Base-by-base conservation (phyloP, 73 alveolate genomes). In the Effrenium voratum region DNA sequence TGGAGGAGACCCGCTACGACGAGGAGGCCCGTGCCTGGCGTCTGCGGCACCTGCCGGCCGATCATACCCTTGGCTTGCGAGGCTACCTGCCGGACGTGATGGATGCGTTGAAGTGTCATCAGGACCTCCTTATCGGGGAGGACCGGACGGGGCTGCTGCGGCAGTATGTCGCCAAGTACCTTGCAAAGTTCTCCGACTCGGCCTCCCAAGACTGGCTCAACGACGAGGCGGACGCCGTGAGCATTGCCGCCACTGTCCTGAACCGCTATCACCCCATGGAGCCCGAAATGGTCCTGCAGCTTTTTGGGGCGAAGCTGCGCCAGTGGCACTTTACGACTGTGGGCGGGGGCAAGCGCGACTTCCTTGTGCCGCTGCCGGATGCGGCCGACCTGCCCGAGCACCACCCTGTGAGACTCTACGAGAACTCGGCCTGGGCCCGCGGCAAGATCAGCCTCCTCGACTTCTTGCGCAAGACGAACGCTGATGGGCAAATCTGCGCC, bases 301-400 rank as follows among this genome's bases (percentile, higher is more conserved):
- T 44, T 19, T 79, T 43, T 45, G 91, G 66, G 2, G 41, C 68
- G 24, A 24, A 10, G 41, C 12, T 43, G 12, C 40, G 91, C 30
- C 91, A 44, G 36, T 43, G 93, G 93, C 57, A 45, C n/a, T 57
- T 84, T 28, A 49, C 81, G 30, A 84, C 93, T 0, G 57, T 13
- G 59, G 41, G 59, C 93, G 30, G 93, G 12, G 93, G 93, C 93
- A 84, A 84, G 72, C 75, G 93, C 46, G 93, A 83, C 57, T 83
- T 83, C 77, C n/a, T 52, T 26, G 93, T 52, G 41, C 93, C 93
- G 24, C n/a, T 28, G 41, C 79, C 93, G 5, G 80, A 83, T 28
- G 30, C 32, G 79, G 44, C 44, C 0, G 4, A 13, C 43, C 8
- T 26, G 93, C 73, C 73, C 24, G 44, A 22, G 55, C 80, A 83